Base-by-base conservation (phyloP, 106 monocot genomes). In the Allium sativum region DNA sequence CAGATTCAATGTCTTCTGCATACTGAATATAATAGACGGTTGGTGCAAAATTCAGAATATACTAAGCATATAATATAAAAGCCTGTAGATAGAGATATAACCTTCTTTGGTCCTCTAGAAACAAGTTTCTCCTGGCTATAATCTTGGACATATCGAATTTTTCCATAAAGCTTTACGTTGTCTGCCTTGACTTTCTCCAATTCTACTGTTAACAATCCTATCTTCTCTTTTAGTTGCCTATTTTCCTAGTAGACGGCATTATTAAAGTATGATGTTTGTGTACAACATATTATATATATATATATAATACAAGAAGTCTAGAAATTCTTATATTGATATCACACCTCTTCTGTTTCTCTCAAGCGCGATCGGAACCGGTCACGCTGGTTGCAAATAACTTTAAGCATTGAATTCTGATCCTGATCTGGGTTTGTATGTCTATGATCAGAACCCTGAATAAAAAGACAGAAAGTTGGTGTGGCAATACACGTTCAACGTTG, bases 391-490 rank as follows among this genome's bases (percentile, higher is more conserved):
- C 96, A 96, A 22, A 96, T 96, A 59, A 96, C 96, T 66, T 96
- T 96, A 10, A 96, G 87, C 96, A 96, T 96, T 46, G 96, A 96
- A 84, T 73, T 96, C 58, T 91, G 96, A 69, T 95, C 95, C 71
- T 95, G 90, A 65, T 95, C 95, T 56, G 70, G 40, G 18, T 71
- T 59, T 56, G 53, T 18, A 66, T 87, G 87, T 58, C 76, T 95
- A 61, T 81, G 77, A 68, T 87, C 91, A 51, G 71, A 44, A 52
- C 77, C 75, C 96, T 96, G 77, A 61, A 64, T 3, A 44, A 44
- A 11, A 50, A 47, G 4, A 18, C 42, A 21, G 20, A 45, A 68
- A 68, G 18, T 19, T 61, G 31, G 5, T 3, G 31, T 31, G 31
- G 31, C 31, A 31, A 31, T 31, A 31, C 31, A 31, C 1, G 31